Conservation (phyloP, 768 basidiomycete genomes). For the Phlebiopsis flavidoalba region DNA sequence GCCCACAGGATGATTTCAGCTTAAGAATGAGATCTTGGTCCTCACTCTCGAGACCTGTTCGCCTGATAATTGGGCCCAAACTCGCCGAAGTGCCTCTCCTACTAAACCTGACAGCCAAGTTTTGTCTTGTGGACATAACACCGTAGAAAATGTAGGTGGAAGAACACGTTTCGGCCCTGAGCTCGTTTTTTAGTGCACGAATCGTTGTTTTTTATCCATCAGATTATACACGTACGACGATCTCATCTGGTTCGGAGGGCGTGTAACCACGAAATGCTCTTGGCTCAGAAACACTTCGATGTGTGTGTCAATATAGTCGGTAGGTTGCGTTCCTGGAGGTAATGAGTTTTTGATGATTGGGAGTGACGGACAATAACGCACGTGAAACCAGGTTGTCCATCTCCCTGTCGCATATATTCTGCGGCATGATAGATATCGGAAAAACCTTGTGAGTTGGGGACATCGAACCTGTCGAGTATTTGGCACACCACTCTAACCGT, state of each 20-base stretch:
- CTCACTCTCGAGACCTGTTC: conserved; percentile 80
- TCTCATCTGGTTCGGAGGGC: conserved; percentile 47
- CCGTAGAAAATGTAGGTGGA: conserved; percentile 96
- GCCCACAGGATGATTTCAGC: conserved; percentile 97
- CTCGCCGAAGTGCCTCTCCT: conserved; percentile 87
- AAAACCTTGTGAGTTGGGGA: conserved; percentile 90
- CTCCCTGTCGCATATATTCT: conserved; percentile 88
- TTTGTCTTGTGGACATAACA: conserved; percentile 96
- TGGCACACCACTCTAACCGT: too few species aligned
- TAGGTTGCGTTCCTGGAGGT: conserved; percentile 81
- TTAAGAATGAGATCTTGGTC: conserved; percentile 83
- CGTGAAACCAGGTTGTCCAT: conserved; percentile 97
- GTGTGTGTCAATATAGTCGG: conserved; percentile 91
- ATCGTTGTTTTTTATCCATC: background rate
- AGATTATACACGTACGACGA: conserved; percentile 36
- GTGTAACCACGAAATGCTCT: conserved; percentile 60
- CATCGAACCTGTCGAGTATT: conserved; percentile 76
- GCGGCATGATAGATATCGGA: conserved; percentile 88
- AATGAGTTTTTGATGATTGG: background rate
- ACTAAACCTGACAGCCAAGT: conserved; percentile 88
- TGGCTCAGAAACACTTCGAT: conserved; percentile 89
- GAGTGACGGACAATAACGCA: conserved; percentile 32
- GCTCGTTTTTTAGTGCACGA: too few species aligned
- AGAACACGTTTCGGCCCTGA: conserved; percentile 88
- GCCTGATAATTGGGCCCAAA: conserved; percentile 85